Base-by-base conservation (phyloP, 148 eudicot genomes). In the Rhododendron simsii region DNA sequence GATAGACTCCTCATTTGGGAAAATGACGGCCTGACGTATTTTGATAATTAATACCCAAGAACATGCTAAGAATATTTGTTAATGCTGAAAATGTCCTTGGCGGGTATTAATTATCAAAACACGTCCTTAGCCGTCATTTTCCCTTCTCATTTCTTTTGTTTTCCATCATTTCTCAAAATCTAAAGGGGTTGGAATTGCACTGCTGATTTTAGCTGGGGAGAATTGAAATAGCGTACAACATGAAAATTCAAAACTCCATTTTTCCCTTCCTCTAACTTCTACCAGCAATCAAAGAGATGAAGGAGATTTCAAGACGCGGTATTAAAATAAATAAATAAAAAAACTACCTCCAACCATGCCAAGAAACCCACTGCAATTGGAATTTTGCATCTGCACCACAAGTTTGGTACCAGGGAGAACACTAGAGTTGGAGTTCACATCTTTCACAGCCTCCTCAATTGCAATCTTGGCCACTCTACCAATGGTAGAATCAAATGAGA, bases 381-480 rank as follows among this genome's bases (percentile, higher is more conserved):
- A 90, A 80, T 91, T 90, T 15, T 78, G 85, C 93, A 89, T 87
- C 39, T 82, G 86, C 13, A 95, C 78, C 23, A 88, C 90, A 74
- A 97, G 96, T 85, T 85, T 91, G 63, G 95, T 93, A 41, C 92
- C 95, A 5, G 57, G 90, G 47, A 95, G 94, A 84, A 95, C 75
- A 35, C 87, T 88, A 39, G 93, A 88, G 89, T 97, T 86, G 61
- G 96, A 86, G 85, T 97, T 97, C 21, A 97, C 93, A 90, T 95
- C 99, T 79, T 93, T 89, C 15, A 97, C 94, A 83, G 99, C 99
- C 89, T 92, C 93, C 86, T 94, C 86, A 86, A 97, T 91, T 0
- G 99, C 98, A 93, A 97, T 86, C 90, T 89, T 90, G 55, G 98
- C 96, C 69, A 93, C 99, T 88, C 91, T 93, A 33, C 99, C 99